Conservation (phyloP, 768 basidiomycete species). For the Lactarius akahatsu region DNA sequence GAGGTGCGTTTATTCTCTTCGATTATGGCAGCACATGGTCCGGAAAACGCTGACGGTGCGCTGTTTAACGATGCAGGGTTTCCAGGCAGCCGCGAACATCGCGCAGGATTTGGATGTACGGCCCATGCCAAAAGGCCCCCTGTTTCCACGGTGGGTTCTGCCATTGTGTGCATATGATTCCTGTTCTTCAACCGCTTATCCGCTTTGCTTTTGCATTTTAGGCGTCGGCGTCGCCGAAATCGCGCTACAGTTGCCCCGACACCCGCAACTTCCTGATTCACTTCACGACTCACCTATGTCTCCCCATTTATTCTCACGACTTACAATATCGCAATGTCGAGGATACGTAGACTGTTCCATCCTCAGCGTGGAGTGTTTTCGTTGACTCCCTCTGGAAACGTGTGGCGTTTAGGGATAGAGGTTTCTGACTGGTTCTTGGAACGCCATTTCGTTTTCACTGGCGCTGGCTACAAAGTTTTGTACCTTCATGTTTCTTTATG, state of each 20-base stretch:
- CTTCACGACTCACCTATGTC: background rate
- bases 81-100: constrained; percentile 91
- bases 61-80: constrained; percentile 48
- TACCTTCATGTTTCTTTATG: constrained; percentile 1
- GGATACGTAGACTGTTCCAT: background rate
- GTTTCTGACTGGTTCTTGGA: background rate
- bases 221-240: constrained; percentile 24
- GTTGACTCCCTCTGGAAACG: background rate
- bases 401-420: background rate
- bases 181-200: background rate
- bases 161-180: background rate
- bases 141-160: constrained; percentile 71
- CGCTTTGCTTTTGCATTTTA: constrained; percentile 5
- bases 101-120: constrained; percentile 90
- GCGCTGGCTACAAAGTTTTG: background rate
- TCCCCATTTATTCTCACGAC: background rate
- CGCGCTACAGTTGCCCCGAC: background rate
- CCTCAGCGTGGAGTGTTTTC: background rate
- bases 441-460: background rate
- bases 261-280: background rate
- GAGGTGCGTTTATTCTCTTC: constrained; percentile 57
- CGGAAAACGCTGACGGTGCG: constrained; percentile 6
- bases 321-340: background rate
- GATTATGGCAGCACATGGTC: background rate
- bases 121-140: constrained; percentile 85